phyloP scores from a whole-genome alignment of 2,329 filamentous ascomycete species.

The Colletotrichum graminicola region DNA sequence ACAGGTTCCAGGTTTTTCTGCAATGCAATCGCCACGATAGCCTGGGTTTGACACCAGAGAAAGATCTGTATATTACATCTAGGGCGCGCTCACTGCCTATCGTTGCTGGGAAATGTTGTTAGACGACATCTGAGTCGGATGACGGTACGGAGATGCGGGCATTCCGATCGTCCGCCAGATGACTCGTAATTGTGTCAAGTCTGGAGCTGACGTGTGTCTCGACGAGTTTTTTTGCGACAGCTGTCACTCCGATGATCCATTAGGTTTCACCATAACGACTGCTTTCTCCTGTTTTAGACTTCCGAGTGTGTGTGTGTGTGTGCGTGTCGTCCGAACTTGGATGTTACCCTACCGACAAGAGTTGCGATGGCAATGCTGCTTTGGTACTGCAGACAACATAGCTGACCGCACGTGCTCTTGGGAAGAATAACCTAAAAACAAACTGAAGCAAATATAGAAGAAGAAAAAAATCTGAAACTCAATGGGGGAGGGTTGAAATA shows the following conservation, averaged over 20 bases:
- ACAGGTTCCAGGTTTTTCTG: constrained; percentile 1
- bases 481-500: too few species aligned
- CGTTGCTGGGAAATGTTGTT: neutral
- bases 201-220: constrained; percentile 31
- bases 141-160: neutral
- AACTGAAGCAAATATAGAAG: too few species aligned
- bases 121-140: too few species aligned
- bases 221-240: constrained; percentile 22
- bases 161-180: neutral
- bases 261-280: constrained; percentile 13
- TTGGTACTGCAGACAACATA: neutral
- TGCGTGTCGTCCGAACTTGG: constrained; percentile 21
- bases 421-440: neutral
- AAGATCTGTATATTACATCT: neutral
- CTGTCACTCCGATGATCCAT: constrained; percentile 25
- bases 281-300: constrained; percentile 1
- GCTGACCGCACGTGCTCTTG: neutral
- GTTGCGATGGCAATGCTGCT: neutral
- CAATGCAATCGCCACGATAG: constrained; percentile 14
- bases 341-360: neutral
- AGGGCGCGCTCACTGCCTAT: too few species aligned
- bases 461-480: too few species aligned
- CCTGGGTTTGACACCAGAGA: neutral
- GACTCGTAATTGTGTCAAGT: constrained; percentile 31
- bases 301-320: constrained; percentile 5